Conservation (phyloP, 306 rosid genomes). For the Cucurbita argyrosperma region DNA sequence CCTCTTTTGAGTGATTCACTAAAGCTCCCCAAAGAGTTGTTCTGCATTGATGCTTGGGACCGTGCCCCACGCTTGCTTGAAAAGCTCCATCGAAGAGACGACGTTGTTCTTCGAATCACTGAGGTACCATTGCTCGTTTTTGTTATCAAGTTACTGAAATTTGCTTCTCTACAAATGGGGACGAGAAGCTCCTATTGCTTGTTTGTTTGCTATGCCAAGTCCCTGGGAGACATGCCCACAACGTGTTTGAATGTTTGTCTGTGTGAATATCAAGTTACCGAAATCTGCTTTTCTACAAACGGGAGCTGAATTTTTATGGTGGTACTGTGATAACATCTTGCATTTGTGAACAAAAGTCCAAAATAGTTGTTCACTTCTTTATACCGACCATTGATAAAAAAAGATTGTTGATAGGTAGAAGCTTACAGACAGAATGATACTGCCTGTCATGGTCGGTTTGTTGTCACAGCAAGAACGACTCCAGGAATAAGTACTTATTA, state of each 20-base stretch:
- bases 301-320: neutral
- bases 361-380: neutral
- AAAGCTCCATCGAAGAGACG: slow-evolving; percentile 59
- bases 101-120: slow-evolving; percentile 76
- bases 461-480: slow-evolving; percentile 78
- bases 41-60: slow-evolving; percentile 59
- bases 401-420: slow-evolving; percentile 43
- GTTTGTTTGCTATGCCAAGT: neutral
- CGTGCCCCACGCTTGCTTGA: slow-evolving; percentile 69
- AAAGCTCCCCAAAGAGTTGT: slow-evolving; percentile 41
- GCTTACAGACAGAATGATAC: slow-evolving; percentile 79
- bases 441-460: slow-evolving; percentile 85
- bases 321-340: neutral
- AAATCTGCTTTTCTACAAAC: neutral
- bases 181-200: neutral
- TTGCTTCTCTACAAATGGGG: too few species aligned
- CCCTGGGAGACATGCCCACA: neutral
- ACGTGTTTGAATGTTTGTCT: neutral
- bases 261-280: neutral
- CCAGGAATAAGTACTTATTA: too few species aligned
- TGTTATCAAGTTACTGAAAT: too few species aligned
- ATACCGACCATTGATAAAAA: neutral
- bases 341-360: neutral
- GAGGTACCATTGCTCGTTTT: slow-evolving; percentile 35
- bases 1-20: slow-evolving; percentile 10